Evolutionary conservation across 352 stramenopile species (phyloP), one percentile per base, ranked within the genome.

Genomic region (Globisporangium cystogenes): DNA sequence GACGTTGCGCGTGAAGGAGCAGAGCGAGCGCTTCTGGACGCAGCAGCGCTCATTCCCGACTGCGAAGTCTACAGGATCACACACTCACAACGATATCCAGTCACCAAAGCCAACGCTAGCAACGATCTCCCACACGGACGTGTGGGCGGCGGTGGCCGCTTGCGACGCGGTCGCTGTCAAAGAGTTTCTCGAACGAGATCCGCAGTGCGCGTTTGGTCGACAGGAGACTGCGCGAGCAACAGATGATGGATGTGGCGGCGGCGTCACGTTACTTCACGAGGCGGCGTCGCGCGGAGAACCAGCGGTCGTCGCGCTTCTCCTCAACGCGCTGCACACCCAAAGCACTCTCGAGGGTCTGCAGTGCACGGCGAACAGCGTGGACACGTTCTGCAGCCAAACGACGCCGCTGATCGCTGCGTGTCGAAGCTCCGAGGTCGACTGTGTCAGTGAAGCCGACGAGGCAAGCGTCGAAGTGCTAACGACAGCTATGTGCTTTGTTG

Each of bases 321-420:
- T 85, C 7, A 31, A 55, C 4, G 68, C 76, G 36, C 42, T 86
- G 16, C 56, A 76, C 46, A 53, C 57, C 0, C 59, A 65, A 3
- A 78, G 66, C 21, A 53, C 60, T 0, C 56, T 45, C 14, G 66
- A 87, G 42, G 59, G 53, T 14, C 56, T 64, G 18, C 55, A 53
- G 0, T 42, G 56, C n/a, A 61, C 55, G 14, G 62, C 85, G 24
- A 81, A 85, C 44, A 57, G 60, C 6, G 48, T 75, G 20, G 77
- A 91, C 54, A 85, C 77, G 0, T 51, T 69, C 26, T 70, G 73
- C 51, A 80, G 70, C 33, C 57, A 64, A 20, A 77, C 68, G 15
- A 87, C 81, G 0, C 66, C 81, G 0, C 58, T 91, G 53, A 66
- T 91, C n/a, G 76, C 74, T 3, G 61, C 66, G 0, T 91, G 81